Percentiles rank a stretch among this genome's conserved stretches.
These are phyloP conservation scores for Dioscorea alata DNA, from an alignment of 106 monocot species.

Conservation along the genomic window DNA sequence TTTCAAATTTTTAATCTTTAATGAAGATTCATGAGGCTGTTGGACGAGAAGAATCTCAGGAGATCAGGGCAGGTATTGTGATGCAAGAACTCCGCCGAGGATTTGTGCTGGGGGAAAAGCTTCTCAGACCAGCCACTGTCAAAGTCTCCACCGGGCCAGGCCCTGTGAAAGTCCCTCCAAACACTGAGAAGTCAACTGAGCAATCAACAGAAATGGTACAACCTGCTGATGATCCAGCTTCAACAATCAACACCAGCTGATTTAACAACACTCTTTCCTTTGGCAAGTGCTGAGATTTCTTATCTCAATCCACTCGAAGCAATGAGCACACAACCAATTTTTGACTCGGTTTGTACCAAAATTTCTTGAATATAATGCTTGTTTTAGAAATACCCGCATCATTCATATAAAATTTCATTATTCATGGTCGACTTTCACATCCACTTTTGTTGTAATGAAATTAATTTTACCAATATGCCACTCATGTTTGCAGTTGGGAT, in stretches of 20 bases:
- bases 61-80: slow-evolving; percentile 71
- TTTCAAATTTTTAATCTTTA: slow-evolving; percentile 7
- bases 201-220: slow-evolving; percentile 17
- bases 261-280: background rate
- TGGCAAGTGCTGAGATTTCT: background rate
- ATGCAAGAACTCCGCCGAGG: slow-evolving; percentile 63
- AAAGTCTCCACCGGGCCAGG: slow-evolving; percentile 71
- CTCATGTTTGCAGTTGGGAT: too few relatives aligned
- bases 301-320: too few relatives aligned
- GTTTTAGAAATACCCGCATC: too few relatives aligned
- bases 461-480: too few relatives aligned
- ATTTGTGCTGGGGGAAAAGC: slow-evolving; percentile 48
- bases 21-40: slow-evolving; percentile 85
- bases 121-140: slow-evolving; percentile 73
- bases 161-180: slow-evolving; percentile 14
- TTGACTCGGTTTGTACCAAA: too few relatives aligned
- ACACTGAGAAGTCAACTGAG: slow-evolving; percentile 9
- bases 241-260: slow-evolving; percentile 9
- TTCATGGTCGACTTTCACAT: too few relatives aligned
- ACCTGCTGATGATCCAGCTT: slow-evolving; percentile 13
- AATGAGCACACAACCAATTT: too few relatives aligned
- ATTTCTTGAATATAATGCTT: too few relatives aligned
- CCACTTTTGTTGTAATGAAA: too few relatives aligned
- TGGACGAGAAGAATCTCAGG: slow-evolving; percentile 60
- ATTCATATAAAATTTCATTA: too few relatives aligned